phyloP scores from a whole-genome alignment of 768 basidiomycete genomes.

The Agaricus sinodeliciosus region DNA sequence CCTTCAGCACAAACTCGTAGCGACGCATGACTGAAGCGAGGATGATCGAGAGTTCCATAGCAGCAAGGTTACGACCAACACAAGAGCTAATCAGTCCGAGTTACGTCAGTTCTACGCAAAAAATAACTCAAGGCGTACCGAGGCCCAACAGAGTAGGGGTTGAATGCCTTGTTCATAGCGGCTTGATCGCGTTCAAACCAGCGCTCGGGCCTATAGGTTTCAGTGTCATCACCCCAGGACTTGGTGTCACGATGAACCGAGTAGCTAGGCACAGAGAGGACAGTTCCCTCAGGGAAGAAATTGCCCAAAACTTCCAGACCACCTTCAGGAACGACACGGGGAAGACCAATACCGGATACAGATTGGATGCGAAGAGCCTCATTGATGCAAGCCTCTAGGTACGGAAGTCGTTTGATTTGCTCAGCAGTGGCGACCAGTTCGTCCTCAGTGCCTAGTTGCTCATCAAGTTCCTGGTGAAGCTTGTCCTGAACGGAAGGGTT shows the following conservation, averaged over 20 bases:
- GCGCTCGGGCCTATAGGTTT: constrained; percentile 72
- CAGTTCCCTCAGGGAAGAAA: constrained; percentile 66
- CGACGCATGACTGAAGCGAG: constrained; percentile 70
- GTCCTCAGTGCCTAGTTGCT: constrained; percentile 49
- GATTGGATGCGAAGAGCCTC: constrained; percentile 83
- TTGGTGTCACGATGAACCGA: constrained; percentile 68
- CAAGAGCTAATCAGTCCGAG: constrained; percentile 48
- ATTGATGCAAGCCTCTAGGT: constrained; percentile 83
- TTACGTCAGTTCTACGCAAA: neutral
- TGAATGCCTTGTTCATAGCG: constrained; percentile 65
- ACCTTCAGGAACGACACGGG: constrained; percentile 69
- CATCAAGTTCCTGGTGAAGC: constrained; percentile 71
- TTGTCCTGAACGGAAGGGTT: constrained; percentile 60
- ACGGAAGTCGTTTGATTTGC: constrained; percentile 67
- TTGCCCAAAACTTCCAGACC: constrained; percentile 55
- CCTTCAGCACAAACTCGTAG: constrained; percentile 67
- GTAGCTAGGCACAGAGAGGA: constrained; percentile 77
- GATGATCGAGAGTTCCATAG: constrained; percentile 74
- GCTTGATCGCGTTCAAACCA: constrained; percentile 72
- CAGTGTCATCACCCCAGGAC: constrained; percentile 77
- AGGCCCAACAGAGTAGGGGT: constrained; percentile 82
- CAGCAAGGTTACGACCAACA: constrained; percentile 79
- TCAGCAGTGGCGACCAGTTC: constrained; percentile 58
- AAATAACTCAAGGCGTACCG: constrained; percentile 33
- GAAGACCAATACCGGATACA: constrained; percentile 80